Evolutionary conservation across 108 stramenopile genomes (phyloP), one percentile per base, ranked within the genome.

Genomic region (Cyclotella cryptica): DNA sequence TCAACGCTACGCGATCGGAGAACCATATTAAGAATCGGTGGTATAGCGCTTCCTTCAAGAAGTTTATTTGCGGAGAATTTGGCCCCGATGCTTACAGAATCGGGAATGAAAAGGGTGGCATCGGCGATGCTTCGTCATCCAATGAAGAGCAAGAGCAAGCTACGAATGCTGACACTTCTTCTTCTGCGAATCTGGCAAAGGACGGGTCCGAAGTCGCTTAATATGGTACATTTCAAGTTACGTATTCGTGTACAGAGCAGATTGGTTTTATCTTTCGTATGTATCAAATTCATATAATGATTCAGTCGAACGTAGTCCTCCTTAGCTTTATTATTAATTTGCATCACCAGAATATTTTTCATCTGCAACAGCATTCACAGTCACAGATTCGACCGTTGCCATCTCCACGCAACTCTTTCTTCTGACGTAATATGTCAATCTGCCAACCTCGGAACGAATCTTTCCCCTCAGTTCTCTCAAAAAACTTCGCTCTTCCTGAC

Each of bases 11-110:
- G 9, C 68, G 95, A 43, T 91, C 90, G 1, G 95, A 96, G 75
- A 96, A 96, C 81, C 92, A 96, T 69, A 92, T 96, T 64, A 96
- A 96, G 88, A 96, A 96, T 78, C 87, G 95, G 7, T 96, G 95
- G 92, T 93, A 96, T 80, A 88, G 87, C 75, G 95, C 95, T 30
- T 88, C 91, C 11, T 95, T 95, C 51, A 82, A 82, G 63, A 82
- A 82, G 54, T 77, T 82, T 46, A 72, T 82, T 46, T 69, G 63
- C 0, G 68, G 29, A 6, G 81, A 82, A 30, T 82, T 82, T 21
- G 81, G 81, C 11, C 75, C 81, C 3, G 61, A 77, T 49, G 81
- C 81, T 1, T 82, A 82, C 47, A 52, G 54, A 29, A 28, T 66
- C 26, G 53, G 43, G 24, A 66, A 66, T 41, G 64, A 75, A 22